Conservation (phyloP, 768 basidiomycete species). For the Panellus pusillus region DNA sequence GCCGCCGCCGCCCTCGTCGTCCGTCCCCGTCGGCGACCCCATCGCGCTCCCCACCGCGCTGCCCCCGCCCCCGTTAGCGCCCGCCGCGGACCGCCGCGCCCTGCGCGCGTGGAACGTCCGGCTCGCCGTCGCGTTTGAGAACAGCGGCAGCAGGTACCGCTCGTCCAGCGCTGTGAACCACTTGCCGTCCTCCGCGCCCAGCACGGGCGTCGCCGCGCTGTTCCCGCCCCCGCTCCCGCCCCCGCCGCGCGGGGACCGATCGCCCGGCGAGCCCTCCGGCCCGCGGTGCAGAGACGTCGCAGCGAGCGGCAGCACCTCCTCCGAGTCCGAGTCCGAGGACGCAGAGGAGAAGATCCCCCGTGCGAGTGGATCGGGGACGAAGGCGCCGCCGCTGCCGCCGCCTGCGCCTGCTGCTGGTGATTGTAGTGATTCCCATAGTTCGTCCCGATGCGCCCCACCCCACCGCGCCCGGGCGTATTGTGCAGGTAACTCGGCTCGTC, state of each 20-base stretch:
- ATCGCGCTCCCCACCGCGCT: slow-evolving; percentile 20
- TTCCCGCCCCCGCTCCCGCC: too few relatives aligned
- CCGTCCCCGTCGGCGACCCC: slow-evolving; percentile 38
- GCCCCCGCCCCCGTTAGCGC: slow-evolving; percentile 16
- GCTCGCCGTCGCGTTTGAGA: slow-evolving; percentile 89
- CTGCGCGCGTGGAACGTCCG: slow-evolving; percentile 81
- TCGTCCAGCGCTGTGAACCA: slow-evolving; percentile 98
- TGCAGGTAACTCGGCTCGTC: slow-evolving; percentile 42
- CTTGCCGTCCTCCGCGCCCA: slow-evolving; percentile 69
- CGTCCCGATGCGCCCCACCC: slow-evolving; percentile 47
- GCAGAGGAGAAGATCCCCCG: slow-evolving; percentile 60
- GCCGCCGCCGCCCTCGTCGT: slow-evolving; percentile 29
- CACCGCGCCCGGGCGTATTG: slow-evolving; percentile 19
- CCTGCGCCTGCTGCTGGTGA: slow-evolving; percentile 44
- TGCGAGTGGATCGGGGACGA: slow-evolving; percentile 24
- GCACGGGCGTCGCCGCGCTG: slow-evolving; percentile 8
- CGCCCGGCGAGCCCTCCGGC: neutral
- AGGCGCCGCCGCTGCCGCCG: slow-evolving; percentile 10
- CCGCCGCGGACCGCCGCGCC: slow-evolving; percentile 50
- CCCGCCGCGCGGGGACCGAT: slow-evolving; percentile 25
- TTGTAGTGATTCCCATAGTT: slow-evolving; percentile 65
- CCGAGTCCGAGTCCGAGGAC: slow-evolving; percentile 80
- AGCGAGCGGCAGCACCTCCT: slow-evolving; percentile 81
- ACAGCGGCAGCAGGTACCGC: slow-evolving; percentile 88
- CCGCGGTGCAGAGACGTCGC: slow-evolving; percentile 39